These are phyloP conservation scores for Fusarium citri DNA, from an alignment of 2,329 filamentous ascomycete species.

Conservation along the genomic window DNA sequence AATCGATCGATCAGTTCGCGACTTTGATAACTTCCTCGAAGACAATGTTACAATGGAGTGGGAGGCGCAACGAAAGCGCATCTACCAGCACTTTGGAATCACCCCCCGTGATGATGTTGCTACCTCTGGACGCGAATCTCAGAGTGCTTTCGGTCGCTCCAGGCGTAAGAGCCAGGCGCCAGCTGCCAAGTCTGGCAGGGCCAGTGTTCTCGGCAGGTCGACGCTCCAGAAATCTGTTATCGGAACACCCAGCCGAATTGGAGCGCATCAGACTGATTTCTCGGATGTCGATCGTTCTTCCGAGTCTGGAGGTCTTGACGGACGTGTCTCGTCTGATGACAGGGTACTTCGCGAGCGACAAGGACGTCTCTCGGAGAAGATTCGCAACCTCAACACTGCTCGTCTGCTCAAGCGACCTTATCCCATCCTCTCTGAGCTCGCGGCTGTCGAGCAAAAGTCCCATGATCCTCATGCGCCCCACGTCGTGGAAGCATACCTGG, in stretches of 20 bases:
- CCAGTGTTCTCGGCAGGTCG: slow-evolving; percentile 65
- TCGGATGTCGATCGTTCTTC: slow-evolving; percentile 73
- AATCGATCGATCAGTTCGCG: slow-evolving; percentile 86
- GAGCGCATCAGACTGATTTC: slow-evolving; percentile 73
- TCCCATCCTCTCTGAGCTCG: slow-evolving; percentile 81
- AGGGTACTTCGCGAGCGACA: slow-evolving; percentile 87
- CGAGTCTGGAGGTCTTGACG: slow-evolving; percentile 57
- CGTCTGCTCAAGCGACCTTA: slow-evolving; percentile 75
- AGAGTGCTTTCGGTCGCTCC: slow-evolving; percentile 71
- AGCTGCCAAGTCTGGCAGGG: slow-evolving; percentile 62
- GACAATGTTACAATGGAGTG: slow-evolving; percentile 96
- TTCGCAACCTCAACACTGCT: slow-evolving; percentile 81
- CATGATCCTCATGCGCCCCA: slow-evolving; percentile 78
- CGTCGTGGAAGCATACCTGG: slow-evolving; percentile 84
- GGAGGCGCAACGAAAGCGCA: slow-evolving; percentile 91
- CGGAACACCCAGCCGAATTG: slow-evolving; percentile 78
- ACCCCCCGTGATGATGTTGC: slow-evolving; percentile 65
- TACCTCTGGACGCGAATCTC: slow-evolving; percentile 58
- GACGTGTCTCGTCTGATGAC: slow-evolving; percentile 70
- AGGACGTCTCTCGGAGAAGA: slow-evolving; percentile 79
- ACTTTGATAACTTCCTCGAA: slow-evolving; percentile 94
- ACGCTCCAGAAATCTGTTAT: slow-evolving; percentile 87
- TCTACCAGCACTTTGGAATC: slow-evolving; percentile 97
- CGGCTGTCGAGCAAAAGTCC: slow-evolving; percentile 76
- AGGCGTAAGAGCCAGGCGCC: slow-evolving; percentile 64